Base-by-base conservation (phyloP, 2,329 filamentous ascomycete species). In the Bipolaris gigantea region DNA sequence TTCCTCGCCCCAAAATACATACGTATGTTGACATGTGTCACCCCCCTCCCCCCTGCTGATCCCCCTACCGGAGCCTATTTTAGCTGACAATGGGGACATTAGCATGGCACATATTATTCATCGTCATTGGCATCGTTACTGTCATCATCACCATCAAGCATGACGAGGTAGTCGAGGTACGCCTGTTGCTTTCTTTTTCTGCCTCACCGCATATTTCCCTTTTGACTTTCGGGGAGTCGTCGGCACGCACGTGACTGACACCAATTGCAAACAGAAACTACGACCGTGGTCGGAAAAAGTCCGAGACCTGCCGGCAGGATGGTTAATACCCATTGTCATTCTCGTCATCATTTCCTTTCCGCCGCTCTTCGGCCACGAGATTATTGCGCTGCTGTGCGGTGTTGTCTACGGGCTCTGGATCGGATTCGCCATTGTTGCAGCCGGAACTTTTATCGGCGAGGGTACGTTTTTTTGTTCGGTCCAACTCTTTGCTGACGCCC, bases 341-440 rank as follows among this genome's bases (percentile, higher is more conserved):
- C 61, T 73, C 11, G 58, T 73, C 38, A 48, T 72, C 16, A 65
- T 73, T 51, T 73, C 71, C 2, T 73, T 73, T 43, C 71, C 71
- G 13, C 71, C 71, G 9, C 56, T 73, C 0, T 72, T 73, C 45
- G 71, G 71, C 15, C 67, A 72, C 36, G 71, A 73, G 27, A 62
- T 73, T 18, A 61, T 73, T 43, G 71, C 66, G 1, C 25, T 72
- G 30, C 55, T 73, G 23, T 73, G 71, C 54, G 71, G 71, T 63
- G 65, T 73, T 4, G 66, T 73, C 6, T 73, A 69, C 36, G 70
- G 69, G 2, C 59, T 73, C 2, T 70, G 70, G 67, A 64, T 73
- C 11, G 71, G 70, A 9, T 73, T 73, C 39, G 67, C 62, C 2
- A 62, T 73, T 33, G 67, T 72, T 10, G 69, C 69, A 11, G 68